Conservation (phyloP, 768 basidiomycete species). For the Kwoniella dejecticola region DNA sequence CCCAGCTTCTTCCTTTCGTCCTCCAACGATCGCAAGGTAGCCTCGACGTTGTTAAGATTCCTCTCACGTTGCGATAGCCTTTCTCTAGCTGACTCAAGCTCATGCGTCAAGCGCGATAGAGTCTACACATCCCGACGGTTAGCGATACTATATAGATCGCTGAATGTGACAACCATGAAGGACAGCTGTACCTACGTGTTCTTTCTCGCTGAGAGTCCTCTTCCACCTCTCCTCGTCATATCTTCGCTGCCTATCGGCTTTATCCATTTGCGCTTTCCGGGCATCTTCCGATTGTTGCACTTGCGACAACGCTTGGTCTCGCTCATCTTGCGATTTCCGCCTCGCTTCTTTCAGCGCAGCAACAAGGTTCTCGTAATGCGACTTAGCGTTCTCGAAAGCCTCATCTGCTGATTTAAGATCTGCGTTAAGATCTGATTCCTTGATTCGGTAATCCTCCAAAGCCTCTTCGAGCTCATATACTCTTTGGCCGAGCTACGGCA, state of each 20-base stretch:
- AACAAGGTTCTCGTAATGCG: constrained; percentile 71
- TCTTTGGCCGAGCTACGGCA: constrained; percentile 62
- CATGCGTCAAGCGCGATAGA: constrained; percentile 34
- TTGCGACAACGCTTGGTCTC: constrained; percentile 20
- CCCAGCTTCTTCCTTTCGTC: constrained; percentile 76
- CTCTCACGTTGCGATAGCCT: constrained; percentile 71
- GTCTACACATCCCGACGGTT: too few species aligned
- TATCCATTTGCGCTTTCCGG: constrained; percentile 18
- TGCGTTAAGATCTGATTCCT: constrained; percentile 59
- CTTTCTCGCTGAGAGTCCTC: constrained; percentile 37
- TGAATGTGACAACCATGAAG: too few species aligned
- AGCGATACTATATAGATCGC: constrained; percentile 7
- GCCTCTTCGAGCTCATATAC: constrained; percentile 86
- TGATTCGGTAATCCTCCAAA: constrained; percentile 61
- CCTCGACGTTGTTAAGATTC: constrained; percentile 74
- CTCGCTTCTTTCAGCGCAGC: constrained; percentile 77
- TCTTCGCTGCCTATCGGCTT: constrained; percentile 21
- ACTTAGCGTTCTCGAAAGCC: constrained; percentile 62
- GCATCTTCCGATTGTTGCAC: constrained; percentile 26
- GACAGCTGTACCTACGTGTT: constrained; percentile 30
- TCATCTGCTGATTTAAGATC: constrained; percentile 59
- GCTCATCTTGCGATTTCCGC: constrained; percentile 36
- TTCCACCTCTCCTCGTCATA: constrained; percentile 30
- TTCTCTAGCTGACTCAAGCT: constrained; percentile 50
- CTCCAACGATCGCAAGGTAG: constrained; percentile 70